Evolutionary conservation across 305 asterid species (phyloP), one percentile per base, ranked within the genome.

Genomic region (Solanum hybrid): DNA sequence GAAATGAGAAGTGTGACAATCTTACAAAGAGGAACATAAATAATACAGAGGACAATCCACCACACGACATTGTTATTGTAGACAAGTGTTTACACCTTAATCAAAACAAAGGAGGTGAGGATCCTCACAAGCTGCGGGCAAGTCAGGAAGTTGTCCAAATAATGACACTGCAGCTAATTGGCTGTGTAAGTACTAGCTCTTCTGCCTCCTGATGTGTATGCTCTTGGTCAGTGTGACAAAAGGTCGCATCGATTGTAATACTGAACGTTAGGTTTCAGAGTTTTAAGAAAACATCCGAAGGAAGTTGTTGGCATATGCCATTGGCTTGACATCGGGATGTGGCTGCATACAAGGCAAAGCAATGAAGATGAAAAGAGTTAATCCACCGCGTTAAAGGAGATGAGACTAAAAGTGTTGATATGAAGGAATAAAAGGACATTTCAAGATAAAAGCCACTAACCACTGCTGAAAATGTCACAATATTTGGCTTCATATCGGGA

Each of bases 271-370:
- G 76, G 76, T 51, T 31, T 20, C 41, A 84, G 31, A 29, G 31
- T 29, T 88, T 57, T 91, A 97, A 11, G 96, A 93, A 94, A 97
- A 96, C 98, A 98, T 93, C 37, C 98, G 91, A 39, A 98, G 94
- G 95, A 98, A 98, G 95, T 98, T 98, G 95, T 94, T 97, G 17
- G 99, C 99, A 41, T 98, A 98, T 6, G 99, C 99, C 99, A 98
- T 98, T 6, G 99, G 99, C 93, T 96, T 98, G 89, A 98, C 97
- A 90, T 98, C 99, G 26, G 99, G 99, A 92, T 97, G 99, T 15
- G 96, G 97, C 99, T 98, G 98, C 94, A 94, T 26, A 85, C 14
- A 45, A 83, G 26, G 73, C 31, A 84, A 83, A 45, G 17, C 38
- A 45, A 41, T 84, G 88, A 84, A 31, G 76, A 83, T 27, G 87